Conservation (phyloP, 2,329 filamentous ascomycete species). For the Colletotrichum tabaci region DNA sequence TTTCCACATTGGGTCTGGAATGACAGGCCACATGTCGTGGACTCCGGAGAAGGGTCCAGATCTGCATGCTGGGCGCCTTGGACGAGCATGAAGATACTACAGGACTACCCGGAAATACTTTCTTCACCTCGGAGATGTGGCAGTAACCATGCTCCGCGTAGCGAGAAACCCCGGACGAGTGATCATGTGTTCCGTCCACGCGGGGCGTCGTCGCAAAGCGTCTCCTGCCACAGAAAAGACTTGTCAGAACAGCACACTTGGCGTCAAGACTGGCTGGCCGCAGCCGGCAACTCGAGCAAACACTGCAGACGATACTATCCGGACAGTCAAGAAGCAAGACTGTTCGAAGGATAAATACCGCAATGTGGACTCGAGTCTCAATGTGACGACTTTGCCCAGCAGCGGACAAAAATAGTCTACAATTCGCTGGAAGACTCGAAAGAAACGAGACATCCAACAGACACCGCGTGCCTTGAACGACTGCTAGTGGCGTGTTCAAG, state of each 20-base stretch:
- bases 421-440: background rate
- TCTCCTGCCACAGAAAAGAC: background rate
- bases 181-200: slow-evolving; percentile 5
- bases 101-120: slow-evolving; percentile 21
- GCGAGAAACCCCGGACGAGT: background rate
- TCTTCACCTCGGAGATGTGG: background rate
- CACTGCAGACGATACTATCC: background rate
- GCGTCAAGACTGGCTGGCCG: background rate
- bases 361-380: background rate
- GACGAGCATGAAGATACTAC: slow-evolving; percentile 8
- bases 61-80: background rate
- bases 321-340: too few species aligned
- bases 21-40: slow-evolving; percentile 19
- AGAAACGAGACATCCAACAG: background rate
- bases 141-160: background rate
- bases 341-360: background rate
- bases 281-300: background rate
- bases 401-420: background rate
- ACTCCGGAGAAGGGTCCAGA: slow-evolving; percentile 29
- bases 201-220: slow-evolving; percentile 10
- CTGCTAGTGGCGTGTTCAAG: background rate
- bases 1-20: slow-evolving; percentile 26
- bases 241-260: background rate
- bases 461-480: too few species aligned
- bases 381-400: background rate